A percentile compares a stretch with the other conserved stretches of the same genome.
phyloP scores from a whole-genome alignment of 345 rosid species.

The Turritis glabra region DNA sequence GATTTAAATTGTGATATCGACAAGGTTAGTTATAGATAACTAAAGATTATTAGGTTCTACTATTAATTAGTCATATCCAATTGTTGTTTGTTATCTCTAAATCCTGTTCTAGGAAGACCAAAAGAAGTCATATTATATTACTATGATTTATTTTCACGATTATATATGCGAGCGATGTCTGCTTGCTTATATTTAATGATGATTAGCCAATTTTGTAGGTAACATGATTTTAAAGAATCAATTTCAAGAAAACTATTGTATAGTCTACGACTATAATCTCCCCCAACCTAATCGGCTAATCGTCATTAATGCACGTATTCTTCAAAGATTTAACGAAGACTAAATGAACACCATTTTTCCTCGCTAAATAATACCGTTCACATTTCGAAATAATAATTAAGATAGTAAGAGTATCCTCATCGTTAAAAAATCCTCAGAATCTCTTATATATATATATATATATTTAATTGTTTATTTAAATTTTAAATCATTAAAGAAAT shows the following conservation, averaged over 20 bases:
- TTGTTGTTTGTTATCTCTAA: not conserved
- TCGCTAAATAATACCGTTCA: not conserved
- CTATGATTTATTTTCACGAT: not conserved
- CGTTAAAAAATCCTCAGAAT: no score
- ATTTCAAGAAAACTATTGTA: not conserved
- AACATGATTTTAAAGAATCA: not conserved
- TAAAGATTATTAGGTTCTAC: not conserved
- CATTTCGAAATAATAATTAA: not conserved
- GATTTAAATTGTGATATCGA: not conserved
- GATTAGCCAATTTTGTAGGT: not conserved
- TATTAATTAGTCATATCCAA: not conserved
- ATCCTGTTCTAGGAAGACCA: not conserved
- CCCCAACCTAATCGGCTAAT: constrained; percentile 2
- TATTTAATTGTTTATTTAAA: no score
- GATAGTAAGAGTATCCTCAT: no score
- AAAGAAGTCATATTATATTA: not conserved
- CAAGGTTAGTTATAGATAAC: not conserved
- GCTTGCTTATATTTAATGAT: constrained; percentile 2
- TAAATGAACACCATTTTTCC: not conserved
- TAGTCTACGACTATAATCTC: not conserved
- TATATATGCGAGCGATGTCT: not conserved
- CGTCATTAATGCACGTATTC: constrained; percentile 17
- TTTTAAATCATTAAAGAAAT: no score
- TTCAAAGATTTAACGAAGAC: not conserved
- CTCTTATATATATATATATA: no score